Evolutionary conservation across 148 eudicot genomes (phyloP).

Genomic region (Gaultheria prostrata): DNA sequence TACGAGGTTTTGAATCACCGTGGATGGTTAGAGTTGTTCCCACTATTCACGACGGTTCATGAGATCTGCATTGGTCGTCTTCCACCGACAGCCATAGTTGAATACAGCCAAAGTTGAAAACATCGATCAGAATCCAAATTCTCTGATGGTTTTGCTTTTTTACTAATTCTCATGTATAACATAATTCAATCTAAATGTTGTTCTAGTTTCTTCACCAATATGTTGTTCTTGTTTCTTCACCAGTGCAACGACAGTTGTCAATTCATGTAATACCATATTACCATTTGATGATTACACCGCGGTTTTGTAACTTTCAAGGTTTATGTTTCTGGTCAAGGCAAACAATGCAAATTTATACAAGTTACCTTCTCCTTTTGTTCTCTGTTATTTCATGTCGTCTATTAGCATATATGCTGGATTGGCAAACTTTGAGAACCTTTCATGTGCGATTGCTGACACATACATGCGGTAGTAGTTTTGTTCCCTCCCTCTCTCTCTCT

Average conservation of each 20-base stretch:
- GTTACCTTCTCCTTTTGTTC: not conserved
- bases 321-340: not conserved
- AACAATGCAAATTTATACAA: not conserved
- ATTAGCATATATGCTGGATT: not conserved
- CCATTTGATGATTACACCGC: not conserved
- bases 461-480: not conserved
- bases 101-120: slow-evolving; percentile 54
- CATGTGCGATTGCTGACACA: not conserved
- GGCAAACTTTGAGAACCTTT: not conserved
- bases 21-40: slow-evolving; percentile 81
- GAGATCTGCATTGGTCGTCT: slow-evolving; percentile 77
- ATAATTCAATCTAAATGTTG: not conserved
- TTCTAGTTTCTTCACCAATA: slow-evolving; percentile 6
- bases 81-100: slow-evolving; percentile 77
- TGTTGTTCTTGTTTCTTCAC: slow-evolving; percentile 4
- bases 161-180: not conserved
- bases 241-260: not conserved
- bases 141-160: slow-evolving; percentile 23
- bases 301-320: not conserved
- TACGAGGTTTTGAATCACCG: slow-evolving; percentile 69
- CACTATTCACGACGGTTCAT: slow-evolving; percentile 80
- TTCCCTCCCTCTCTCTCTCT: not conserved
- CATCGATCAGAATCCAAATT: slow-evolving; percentile 32
- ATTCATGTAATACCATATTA: not conserved
- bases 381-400: not conserved